Percentiles rank a stretch among this genome's conserved stretches.
These are phyloP conservation scores for Alnus glutinosa DNA, from an alignment of 306 rosid species.

Conservation along the genomic window DNA sequence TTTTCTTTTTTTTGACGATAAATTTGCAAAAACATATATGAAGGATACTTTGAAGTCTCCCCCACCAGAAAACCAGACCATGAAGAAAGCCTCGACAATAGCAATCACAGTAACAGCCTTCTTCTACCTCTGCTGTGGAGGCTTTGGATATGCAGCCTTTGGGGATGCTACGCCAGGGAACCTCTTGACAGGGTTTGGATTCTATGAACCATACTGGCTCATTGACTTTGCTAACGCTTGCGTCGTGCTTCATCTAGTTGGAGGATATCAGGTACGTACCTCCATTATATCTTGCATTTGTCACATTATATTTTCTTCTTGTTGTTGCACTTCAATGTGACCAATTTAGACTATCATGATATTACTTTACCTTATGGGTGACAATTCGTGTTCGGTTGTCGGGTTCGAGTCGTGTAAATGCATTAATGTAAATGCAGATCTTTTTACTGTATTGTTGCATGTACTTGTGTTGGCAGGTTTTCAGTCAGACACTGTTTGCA, in stretches of 20 bases:
- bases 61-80: constrained; percentile 67
- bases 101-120: constrained; percentile 50
- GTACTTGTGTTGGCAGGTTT: constrained; percentile 45
- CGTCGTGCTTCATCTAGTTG: constrained; percentile 75
- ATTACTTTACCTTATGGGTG: too few species aligned
- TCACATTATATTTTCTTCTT: constrained; percentile 6
- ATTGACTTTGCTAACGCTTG: constrained; percentile 68
- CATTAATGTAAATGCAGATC: not conserved
- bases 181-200: constrained; percentile 64
- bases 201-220: constrained; percentile 57
- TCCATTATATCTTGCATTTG: not conserved
- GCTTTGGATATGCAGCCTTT: constrained; percentile 80
- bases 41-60: constrained; percentile 90
- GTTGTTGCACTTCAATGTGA: not conserved
- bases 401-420: too few species aligned
- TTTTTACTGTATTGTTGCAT: not conserved
- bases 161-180: constrained; percentile 72
- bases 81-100: constrained; percentile 62
- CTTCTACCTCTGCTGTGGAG: constrained; percentile 71
- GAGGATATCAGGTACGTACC: constrained; percentile 72
- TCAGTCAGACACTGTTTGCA: constrained; percentile 69
- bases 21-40: constrained; percentile 20
- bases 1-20: constrained; percentile 17
- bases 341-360: too few species aligned
- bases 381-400: too few species aligned